Percentiles rank a stretch among this genome's conserved stretches.
Evolutionary conservation across 2,329 filamentous ascomycete species (phyloP).

Genomic region (Colletotrichum agaves): DNA sequence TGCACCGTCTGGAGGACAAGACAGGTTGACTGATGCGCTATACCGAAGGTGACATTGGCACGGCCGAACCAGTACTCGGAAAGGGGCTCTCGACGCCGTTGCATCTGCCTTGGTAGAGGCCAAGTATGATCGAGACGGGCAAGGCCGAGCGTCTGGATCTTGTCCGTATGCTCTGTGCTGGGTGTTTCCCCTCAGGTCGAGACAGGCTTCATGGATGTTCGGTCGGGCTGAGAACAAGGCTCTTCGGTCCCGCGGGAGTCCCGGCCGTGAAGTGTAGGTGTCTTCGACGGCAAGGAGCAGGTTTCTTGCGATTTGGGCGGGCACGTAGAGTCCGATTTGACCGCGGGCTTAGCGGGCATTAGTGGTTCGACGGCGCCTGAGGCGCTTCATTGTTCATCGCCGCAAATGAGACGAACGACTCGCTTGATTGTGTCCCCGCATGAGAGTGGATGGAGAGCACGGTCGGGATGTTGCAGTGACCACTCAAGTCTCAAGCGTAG

Average conservation of each 20-base stretch:
- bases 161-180: slow-evolving; percentile 3
- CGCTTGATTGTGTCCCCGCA: slow-evolving; percentile 32
- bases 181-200: slow-evolving; percentile 8
- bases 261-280: slow-evolving; percentile 4
- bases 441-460: slow-evolving; percentile 8
- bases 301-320: slow-evolving; percentile 1
- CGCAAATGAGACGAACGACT: slow-evolving; percentile 35
- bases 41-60: slow-evolving; percentile 71
- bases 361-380: slow-evolving; percentile 16
- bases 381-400: slow-evolving; percentile 17
- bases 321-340: neutral
- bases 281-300: slow-evolving; percentile 1
- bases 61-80: slow-evolving; percentile 72
- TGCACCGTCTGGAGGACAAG: slow-evolving; percentile 19
- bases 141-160: neutral
- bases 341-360: slow-evolving; percentile 21
- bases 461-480: neutral
- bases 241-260: neutral
- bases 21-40: slow-evolving; percentile 36
- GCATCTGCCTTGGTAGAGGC: slow-evolving; percentile 70
- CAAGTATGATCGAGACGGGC: slow-evolving; percentile 13
- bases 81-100: slow-evolving; percentile 71
- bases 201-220: slow-evolving; percentile 32
- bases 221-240: slow-evolving; percentile 11
- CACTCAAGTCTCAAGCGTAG: neutral